Evolutionary conservation across 495 filamentous ascomycete species (phyloP).

Genomic region (Arthonia radiata): DNA sequence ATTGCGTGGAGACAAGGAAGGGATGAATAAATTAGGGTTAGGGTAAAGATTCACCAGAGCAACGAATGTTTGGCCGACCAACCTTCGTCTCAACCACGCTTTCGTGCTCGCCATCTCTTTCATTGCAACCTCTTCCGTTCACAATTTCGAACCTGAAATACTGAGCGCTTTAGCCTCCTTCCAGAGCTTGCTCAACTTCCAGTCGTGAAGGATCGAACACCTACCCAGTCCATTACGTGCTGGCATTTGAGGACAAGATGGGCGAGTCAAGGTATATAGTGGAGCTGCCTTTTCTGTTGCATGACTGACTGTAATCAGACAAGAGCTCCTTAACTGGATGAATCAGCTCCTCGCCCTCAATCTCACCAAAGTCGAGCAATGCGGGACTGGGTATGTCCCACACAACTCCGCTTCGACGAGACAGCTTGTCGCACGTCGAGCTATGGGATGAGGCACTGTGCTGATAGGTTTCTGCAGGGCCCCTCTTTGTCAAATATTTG

Average conservation of each 20-base stretch:
- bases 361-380: constrained; percentile 96
- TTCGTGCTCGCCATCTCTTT: constrained; percentile 29
- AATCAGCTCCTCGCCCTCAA: constrained; percentile 95
- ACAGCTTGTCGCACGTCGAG: too few species aligned
- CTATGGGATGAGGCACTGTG: too few species aligned
- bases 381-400: constrained; percentile 73
- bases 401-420: constrained; percentile 12
- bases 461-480: constrained; percentile 56
- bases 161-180: too few species aligned
- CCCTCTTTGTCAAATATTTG: constrained; percentile 87
- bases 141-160: too few species aligned
- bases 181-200: too few species aligned
- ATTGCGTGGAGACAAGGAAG: too few species aligned
- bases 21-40: too few species aligned
- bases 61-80: too few species aligned
- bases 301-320: constrained; percentile 28
- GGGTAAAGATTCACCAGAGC: too few species aligned
- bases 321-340: constrained; percentile 89
- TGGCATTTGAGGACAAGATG: too few species aligned
- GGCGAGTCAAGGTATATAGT: constrained; percentile 3
- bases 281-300: neutral
- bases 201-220: too few species aligned
- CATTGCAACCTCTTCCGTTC: constrained; percentile 28
- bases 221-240: too few species aligned
- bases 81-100: constrained; percentile 24